Percentiles rank a stretch among this genome's conserved stretches.
Evolutionary conservation across 2,329 filamentous ascomycete genomes (phyloP).

Genomic region (Clarireedia sp.): DNA sequence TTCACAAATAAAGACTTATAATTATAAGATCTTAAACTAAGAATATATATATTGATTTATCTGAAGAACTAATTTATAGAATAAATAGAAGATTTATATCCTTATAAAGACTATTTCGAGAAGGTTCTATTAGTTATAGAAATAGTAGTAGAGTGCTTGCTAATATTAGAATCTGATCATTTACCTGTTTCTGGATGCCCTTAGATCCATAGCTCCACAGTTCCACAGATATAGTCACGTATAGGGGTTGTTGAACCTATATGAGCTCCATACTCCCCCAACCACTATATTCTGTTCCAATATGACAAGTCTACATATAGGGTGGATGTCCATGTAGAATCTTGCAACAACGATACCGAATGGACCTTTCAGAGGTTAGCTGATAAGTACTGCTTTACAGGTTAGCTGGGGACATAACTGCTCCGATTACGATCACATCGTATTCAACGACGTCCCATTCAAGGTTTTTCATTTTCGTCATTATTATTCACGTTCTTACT

Average conservation of each 20-base stretch:
- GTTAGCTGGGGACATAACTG: neutral
- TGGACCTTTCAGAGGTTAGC: neutral
- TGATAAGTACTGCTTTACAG: neutral
- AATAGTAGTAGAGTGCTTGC: too few relatives aligned
- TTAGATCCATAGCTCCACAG: too few relatives aligned
- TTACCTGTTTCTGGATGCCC: too few relatives aligned
- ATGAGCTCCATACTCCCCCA: constrained; percentile 3
- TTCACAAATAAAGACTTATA: too few relatives aligned
- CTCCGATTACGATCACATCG: neutral
- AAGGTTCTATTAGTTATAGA: too few relatives aligned
- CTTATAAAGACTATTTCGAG: too few relatives aligned
- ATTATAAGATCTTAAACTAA: too few relatives aligned
- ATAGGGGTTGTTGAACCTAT: neutral
- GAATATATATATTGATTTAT: too few relatives aligned
- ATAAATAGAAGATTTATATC: too few relatives aligned
- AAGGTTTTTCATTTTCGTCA: neutral
- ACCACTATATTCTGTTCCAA: constrained; percentile 9
- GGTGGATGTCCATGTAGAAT: constrained; percentile 14
- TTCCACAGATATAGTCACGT: neutral
- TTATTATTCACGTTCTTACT: neutral
- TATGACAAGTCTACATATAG: constrained; percentile 8
- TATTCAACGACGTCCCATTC: neutral
- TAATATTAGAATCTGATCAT: too few relatives aligned
- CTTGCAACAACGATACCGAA: constrained; percentile 13
- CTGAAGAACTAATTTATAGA: too few relatives aligned